Conservation (phyloP, 2,329 filamentous ascomycete genomes). For the Thelonectria rubi region DNA sequence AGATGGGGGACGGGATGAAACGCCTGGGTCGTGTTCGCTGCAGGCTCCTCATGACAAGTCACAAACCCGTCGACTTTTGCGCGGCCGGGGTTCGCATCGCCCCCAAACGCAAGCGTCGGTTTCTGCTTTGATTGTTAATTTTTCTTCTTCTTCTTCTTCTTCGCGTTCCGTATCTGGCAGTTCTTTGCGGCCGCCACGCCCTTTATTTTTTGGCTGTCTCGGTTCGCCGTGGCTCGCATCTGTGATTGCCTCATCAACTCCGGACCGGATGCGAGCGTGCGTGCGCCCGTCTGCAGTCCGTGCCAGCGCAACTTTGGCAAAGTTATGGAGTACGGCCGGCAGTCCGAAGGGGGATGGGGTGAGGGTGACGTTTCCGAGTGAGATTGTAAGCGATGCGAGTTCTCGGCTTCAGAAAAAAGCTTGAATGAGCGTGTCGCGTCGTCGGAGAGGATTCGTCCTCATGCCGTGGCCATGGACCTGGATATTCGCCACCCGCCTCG, state of each 20-base stretch:
- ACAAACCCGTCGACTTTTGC: slow-evolving; percentile 29
- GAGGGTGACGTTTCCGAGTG: background rate
- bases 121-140: background rate
- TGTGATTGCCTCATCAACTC: slow-evolving; percentile 14
- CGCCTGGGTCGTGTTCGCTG: slow-evolving; percentile 37
- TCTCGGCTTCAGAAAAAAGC: background rate
- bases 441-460: background rate
- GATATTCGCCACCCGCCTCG: slow-evolving; percentile 9
- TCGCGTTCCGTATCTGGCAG: background rate
- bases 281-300: slow-evolving; percentile 21
- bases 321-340: background rate
- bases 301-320: slow-evolving; percentile 21
- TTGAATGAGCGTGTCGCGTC: background rate
- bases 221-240: background rate
- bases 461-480: background rate
- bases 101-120: slow-evolving; percentile 17
- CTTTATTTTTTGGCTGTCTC: slow-evolving; percentile 7
- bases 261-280: slow-evolving; percentile 13
- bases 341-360: slow-evolving; percentile 4
- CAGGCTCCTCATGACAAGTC: slow-evolving; percentile 42
- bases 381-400: slow-evolving; percentile 4
- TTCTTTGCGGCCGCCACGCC: background rate
- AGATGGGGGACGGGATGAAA: slow-evolving; percentile 42
- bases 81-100: slow-evolving; percentile 35
- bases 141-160: slow-evolving; percentile 5